Evolutionary conservation across 345 rosid genomes (phyloP), one percentile per base, ranked within the genome.

Genomic region (Salix purpurea): DNA sequence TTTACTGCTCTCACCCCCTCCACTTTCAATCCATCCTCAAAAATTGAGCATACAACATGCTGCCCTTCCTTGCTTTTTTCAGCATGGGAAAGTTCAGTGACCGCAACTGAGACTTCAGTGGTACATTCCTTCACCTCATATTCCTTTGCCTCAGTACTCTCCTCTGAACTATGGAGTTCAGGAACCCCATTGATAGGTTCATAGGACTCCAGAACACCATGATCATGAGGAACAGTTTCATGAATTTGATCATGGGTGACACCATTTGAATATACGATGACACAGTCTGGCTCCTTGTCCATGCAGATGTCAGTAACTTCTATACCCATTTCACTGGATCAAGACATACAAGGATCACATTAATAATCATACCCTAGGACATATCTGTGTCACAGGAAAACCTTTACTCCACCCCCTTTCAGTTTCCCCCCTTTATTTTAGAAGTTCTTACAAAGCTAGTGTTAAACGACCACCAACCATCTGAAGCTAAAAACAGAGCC

Each of bases 41-140:
- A 61, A 40, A 77, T 76, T 73, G 82, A 74, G 76, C 65, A 83
- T 67, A 34, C 69, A 21, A 69, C 64, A 37, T 52, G 80, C 71
- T 80, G 76, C 64, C 73, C 89, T 76, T 74, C 80, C 77, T 69
- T 74, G 58, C 68, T 78, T 42, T 77, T 79, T 70, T 77, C 91
- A 23, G 71, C 65, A 64, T 54, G 48, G 70, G 74, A 70, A 28
- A 69, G 80, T 79, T 83, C 85, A 54, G 81, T 72, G 9, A 77
- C 84, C 83, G 81, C 89, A 69, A 83, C 80, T 14, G 92, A 80
- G 39, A 65, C 83, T 72, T 91, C 96, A 52, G 69, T 86, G 19
- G 92, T 90, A 75, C 97, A 94, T 77, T 92, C 97, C 87, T 92
- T 94, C 80, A 94, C 94, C 69, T 87, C 97, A 40, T 86, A 93